phyloP scores from a whole-genome alignment of 2,329 filamentous ascomycete species.

The Teratosphaeria destructans region DNA sequence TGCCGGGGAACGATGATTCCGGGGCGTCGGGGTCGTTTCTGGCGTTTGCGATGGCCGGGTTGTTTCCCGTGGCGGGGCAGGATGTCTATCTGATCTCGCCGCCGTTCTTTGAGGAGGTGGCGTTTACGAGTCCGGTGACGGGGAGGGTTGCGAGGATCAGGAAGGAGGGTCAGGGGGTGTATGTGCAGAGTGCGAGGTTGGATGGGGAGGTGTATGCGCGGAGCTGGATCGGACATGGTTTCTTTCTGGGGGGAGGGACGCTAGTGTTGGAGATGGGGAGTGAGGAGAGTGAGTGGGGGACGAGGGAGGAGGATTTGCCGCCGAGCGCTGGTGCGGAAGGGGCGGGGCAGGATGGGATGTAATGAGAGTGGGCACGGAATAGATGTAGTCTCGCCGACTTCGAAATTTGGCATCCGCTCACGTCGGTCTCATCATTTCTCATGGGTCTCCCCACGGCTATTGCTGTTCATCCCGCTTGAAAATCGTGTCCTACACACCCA shows the following conservation, averaged over 20 bases:
- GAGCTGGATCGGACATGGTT: background rate
- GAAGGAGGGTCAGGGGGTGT: background rate
- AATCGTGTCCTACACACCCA: background rate
- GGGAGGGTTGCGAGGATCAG: background rate
- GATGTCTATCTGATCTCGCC: background rate
- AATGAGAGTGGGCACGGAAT: background rate
- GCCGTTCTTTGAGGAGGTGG: background rate
- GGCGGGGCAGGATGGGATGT: background rate
- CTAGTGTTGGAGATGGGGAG: background rate
- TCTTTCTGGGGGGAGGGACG: background rate
- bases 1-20: slow-evolving; percentile 61
- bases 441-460: background rate
- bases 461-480: background rate
- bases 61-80: background rate
- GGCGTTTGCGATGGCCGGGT: background rate
- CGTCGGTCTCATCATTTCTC: background rate
- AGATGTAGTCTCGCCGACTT: background rate
- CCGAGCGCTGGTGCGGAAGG: background rate
- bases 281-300: background rate
- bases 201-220: background rate
- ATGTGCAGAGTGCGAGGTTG: background rate
- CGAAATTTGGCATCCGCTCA: background rate
- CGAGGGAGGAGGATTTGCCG: background rate
- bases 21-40: slow-evolving; percentile 57
- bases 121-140: background rate